Evolutionary conservation across 352 stramenopile species (phyloP).

Genomic region (Pythium phragmiticola): DNA sequence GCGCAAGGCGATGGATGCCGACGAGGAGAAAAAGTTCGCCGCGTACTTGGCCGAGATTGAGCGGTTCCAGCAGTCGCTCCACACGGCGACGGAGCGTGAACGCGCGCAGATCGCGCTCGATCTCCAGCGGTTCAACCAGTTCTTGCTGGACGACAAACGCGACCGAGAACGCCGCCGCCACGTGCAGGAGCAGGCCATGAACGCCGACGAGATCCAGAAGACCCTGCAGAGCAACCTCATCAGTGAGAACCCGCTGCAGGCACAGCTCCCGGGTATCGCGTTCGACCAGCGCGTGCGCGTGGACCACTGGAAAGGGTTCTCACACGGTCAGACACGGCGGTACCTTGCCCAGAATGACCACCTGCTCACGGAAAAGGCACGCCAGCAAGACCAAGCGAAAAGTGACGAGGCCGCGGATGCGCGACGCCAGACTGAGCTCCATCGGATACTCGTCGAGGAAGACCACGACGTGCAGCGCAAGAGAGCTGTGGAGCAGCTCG

Average conservation of each 20-base stretch:
- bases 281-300: slow-evolving; percentile 64
- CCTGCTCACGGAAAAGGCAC: slow-evolving; percentile 50
- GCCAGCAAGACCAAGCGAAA: slow-evolving; percentile 35
- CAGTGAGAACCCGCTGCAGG: slow-evolving; percentile 68
- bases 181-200: slow-evolving; percentile 44
- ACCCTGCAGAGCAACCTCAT: slow-evolving; percentile 62
- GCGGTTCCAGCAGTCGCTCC: slow-evolving; percentile 51
- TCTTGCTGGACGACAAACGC: slow-evolving; percentile 43
- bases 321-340: slow-evolving; percentile 48
- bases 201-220: slow-evolving; percentile 58
- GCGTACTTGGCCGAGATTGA: slow-evolving; percentile 57
- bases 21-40: slow-evolving; percentile 41
- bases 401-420: slow-evolving; percentile 40
- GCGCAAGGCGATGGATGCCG: slow-evolving; percentile 39
- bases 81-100: slow-evolving; percentile 52
- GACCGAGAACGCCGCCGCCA: slow-evolving; percentile 36
- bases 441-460: slow-evolving; percentile 46
- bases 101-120: slow-evolving; percentile 44
- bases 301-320: slow-evolving; percentile 82
- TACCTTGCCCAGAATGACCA: slow-evolving; percentile 62
- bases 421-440: slow-evolving; percentile 36
- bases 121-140: slow-evolving; percentile 57
- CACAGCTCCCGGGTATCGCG: slow-evolving; percentile 35
- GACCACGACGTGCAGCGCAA: slow-evolving; percentile 52
- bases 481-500: slow-evolving; percentile 49